Evolutionary conservation across 1,139 yeast species (phyloP), one percentile per base, ranked within the genome.

Genomic region (Hemisphaericaspora xylanilytica): DNA sequence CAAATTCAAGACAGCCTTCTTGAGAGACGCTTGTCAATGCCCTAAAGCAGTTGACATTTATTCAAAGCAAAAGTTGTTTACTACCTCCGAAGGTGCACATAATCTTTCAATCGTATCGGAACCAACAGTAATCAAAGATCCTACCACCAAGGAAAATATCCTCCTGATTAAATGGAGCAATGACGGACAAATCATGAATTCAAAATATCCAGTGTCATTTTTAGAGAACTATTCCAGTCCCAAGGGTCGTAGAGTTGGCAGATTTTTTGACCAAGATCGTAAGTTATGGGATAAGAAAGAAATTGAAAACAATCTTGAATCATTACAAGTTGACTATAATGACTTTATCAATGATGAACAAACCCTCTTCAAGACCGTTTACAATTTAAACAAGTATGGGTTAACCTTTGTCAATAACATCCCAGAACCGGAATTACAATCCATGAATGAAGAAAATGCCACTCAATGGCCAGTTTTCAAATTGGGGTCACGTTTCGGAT

Each of bases 401-500:
- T 44, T 86, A 11, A 65, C 75, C 5, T 75, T 83, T 45, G 61
- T 86, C 13, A 66, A 72, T 17, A 67, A 71, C 37, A 64, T 83
- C 9, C 86, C 86, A 1, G 53, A 42, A 46, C 70, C 63, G 40
- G 36, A 35, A 6, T 25, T 41, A 8, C 50, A 45, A 9, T 26
- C 38, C 3, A 51, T 59, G 59, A 55, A 34, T 37, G 72, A 66
- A 32, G 56, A 49, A 3, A 70, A 71, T 42, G 45, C 59, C 7
- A 11, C 36, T 1, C 41, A 53, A 16, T 71, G 76, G 76, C 76
- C 76, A 3, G 70, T 71, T 3, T 53, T 63, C 13, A 48, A 58
- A 27, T 62, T 86, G 32, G 92, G 86, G 8, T 60, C 67, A 35
- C 67, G 73, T 42, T 79, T 85, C 40, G 94, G 94, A 0, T 85